Evolutionary conservation across 108 stramenopile genomes (phyloP), one percentile per base, ranked within the genome.

Genomic region (Stephanodiscus minutulus): DNA sequence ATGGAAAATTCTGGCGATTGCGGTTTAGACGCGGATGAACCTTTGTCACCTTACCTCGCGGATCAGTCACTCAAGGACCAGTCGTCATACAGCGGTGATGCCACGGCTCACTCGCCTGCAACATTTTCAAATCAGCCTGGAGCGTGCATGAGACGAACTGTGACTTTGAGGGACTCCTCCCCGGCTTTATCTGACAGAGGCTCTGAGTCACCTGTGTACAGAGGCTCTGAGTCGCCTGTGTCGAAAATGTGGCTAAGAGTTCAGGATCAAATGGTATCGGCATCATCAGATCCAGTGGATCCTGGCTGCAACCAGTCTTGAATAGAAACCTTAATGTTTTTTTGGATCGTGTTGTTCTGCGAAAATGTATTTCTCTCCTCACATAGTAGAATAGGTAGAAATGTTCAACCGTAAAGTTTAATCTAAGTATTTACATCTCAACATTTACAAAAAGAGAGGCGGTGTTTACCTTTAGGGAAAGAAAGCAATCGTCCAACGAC

Each of bases 91-190:
- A 39, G 43, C 44, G 54, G 63, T 8, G 59, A 25, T 46, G 46
- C 47, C 13, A 60, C 28, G n/a, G 29, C 48, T 33, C 25, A 37
- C 8, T 25, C 60, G 4, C 18, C 74, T 28, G 20, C 64, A 27
- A 24, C 55, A 61, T 43, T n/a, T 1, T 41, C 57, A 17, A 65
- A 62, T 59, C 74, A 60, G 31, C 73, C 35, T 3, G 74, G 74
- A 53, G 74, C 57, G 29, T 74, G 20, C n/a, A 66, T 74, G 74
- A 66, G 74, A 67, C 56, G 74, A 54, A 43, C 74, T 10, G 33
- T 67, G 37, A 67, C 53, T 33, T 73, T 57, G 24, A 46, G 55
- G 7, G 28, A 28, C 1, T n/a, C 44, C 27, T 64, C 62, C 20
- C 62, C 72, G 9, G 37, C 24, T 1, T 3, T 29, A 43, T 31